Evolutionary conservation across 176 grass and related monocot genomes (phyloP), one percentile per base, ranked within the genome.

Genomic region (Canna indica): DNA sequence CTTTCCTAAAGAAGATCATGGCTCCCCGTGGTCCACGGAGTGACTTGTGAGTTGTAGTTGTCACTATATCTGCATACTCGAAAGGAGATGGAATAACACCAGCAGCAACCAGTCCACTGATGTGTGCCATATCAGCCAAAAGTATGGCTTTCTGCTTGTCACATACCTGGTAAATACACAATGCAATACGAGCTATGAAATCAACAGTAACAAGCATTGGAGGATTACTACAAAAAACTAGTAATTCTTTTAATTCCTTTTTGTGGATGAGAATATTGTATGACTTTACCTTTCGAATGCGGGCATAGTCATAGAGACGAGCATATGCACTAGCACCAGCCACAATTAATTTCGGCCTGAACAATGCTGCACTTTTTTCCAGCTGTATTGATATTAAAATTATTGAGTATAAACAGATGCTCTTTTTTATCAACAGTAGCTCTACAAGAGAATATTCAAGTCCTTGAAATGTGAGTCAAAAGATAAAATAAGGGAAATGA

Each of bases 271-370:
- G 2, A 29, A 81, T 45, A 35, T 31, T 13, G 76, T 32, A 50
- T 75, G 76, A 80, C 29, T 80, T 59, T 85, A 47, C 94, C 84
- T 93, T 99, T 45, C 84, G 68, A 58, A 99, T 99, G 78, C 84
- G 86, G 36, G 67, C 56, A 74, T 99, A 99, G 72, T 99, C 90
- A 82, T 93, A 93, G 44, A 93, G 78, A 22, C 94, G 90, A 28
- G 94, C 84, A 73, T 99, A 99, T 68, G 94, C 94, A 85, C 90
- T 99, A 73, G 94, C 94, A 80, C 94, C 94, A 77, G 94, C 94
- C 75, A 92, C 82, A n/a, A 97, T 92, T 73, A 97, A 76, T 76
- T 97, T 97, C 31, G 94, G 95, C 76, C 95, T 90, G 67, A 99
- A 99, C 34, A 94, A 80, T 68, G 78, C 75, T 26, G 90, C 95